Base-by-base conservation (phyloP, 2,329 filamentous ascomycete species). In the Cadophora malorum region DNA sequence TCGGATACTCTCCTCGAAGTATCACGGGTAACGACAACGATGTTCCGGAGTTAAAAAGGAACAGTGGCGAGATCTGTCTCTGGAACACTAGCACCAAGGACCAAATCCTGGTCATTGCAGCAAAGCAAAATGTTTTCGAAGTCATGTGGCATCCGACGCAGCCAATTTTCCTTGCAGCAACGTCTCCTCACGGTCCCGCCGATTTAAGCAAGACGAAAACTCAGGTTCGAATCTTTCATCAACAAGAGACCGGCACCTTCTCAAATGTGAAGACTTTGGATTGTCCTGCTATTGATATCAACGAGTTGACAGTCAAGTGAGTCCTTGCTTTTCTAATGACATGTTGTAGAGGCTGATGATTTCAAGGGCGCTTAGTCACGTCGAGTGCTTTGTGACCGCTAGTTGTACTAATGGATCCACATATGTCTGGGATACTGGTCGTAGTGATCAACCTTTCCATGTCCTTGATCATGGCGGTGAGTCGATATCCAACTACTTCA, bases 1-100 rank as follows among this genome's bases (percentile, higher is more conserved):
- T 90, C 1, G 88, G 88, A 9, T 90, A 89, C 75, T 90, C 88
- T 5, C 88, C 88, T 1, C 81, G 88, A 19, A 84, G 84, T 67
- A 76, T 83, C 1, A 82, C 77, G 0, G 79, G 79, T 0, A 83
- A 88, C 23, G 87, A 90, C 33, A 76, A 78, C 1, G 84, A 77
- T 58, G 89, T 90, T 25, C 88, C 88, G 0, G 83, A 84, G 49
- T 85, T 88, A 25, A 85, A 86, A 71, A 74, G 74, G n/a, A 82
- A 86, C 61, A 83, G 86, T 0, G 88, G 88, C 10, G 87, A 90
- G 73, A 82, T 90, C 3, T 85, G 84, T 50, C 76, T 90, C 1
- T 90, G 87, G 86, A 81, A 90, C 73, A 83, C 84, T 0, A 65
- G 76, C 0, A 79, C 78, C 1, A 65, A 65, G 0, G 41, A 55